Conservation (phyloP, 352 stramenopile species). For the Phytophthora colocasiae region DNA sequence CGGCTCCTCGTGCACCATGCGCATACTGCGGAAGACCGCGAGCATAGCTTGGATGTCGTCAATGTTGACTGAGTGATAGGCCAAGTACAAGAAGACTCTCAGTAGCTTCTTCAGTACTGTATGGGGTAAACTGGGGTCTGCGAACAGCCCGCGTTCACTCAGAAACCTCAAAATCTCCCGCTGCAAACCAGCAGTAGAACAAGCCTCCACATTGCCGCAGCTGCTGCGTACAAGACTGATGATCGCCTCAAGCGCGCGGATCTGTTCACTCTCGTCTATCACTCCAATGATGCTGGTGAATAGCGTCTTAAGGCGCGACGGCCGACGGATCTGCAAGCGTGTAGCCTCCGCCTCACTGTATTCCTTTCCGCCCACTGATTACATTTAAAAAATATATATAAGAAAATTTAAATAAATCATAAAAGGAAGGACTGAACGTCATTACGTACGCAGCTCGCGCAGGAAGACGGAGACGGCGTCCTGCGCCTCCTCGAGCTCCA, state of each 20-base stretch:
- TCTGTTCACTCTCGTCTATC: constrained; percentile 71
- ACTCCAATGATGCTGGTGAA: constrained; percentile 76
- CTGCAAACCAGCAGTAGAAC: constrained; percentile 71
- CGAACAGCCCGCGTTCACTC: constrained; percentile 71
- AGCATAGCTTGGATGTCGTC: constrained; percentile 88
- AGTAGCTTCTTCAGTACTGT: constrained; percentile 83
- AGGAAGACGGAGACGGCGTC: constrained; percentile 51
- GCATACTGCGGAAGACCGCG: constrained; percentile 72
- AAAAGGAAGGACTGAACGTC: not conserved
- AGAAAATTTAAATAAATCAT: not conserved
- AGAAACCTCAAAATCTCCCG: constrained; percentile 79
- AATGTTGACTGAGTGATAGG: constrained; percentile 79
- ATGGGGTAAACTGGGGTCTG: constrained; percentile 60
- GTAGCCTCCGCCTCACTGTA: constrained; percentile 67
- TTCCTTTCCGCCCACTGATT: constrained; percentile 66
- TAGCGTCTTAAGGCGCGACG: constrained; percentile 60
- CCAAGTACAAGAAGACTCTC: constrained; percentile 77
- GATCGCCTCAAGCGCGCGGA: constrained; percentile 70
- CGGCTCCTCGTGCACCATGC: constrained; percentile 71
- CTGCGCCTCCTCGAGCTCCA: constrained; percentile 40
- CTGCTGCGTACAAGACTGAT: constrained; percentile 82
- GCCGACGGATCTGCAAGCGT: constrained; percentile 72
- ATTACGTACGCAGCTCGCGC: constrained; percentile 49
- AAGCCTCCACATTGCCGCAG: constrained; percentile 81
- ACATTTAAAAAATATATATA: not conserved